A percentile compares a stretch with the other conserved stretches of the same genome.
Evolutionary conservation across 768 basidiomycete genomes (phyloP).

Genomic region (Pleurotus salmoneostramineus): DNA sequence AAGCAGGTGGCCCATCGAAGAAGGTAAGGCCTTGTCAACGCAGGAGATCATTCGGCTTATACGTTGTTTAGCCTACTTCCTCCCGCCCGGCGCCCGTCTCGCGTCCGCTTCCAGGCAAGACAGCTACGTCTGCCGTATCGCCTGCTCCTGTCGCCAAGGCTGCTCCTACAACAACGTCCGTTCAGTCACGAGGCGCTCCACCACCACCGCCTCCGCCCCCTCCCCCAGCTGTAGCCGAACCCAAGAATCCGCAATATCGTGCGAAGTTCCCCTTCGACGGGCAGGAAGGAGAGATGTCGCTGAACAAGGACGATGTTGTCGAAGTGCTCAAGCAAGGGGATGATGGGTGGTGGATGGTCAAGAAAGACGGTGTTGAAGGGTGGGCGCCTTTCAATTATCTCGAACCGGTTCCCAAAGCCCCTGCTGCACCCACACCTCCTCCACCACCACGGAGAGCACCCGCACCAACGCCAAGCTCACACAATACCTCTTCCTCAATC

Average conservation of each 20-base stretch:
- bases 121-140: conserved; percentile 34
- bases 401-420: conserved; percentile 69
- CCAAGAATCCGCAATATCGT: conserved; percentile 73
- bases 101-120: conserved; percentile 60
- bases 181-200: conserved; percentile 38
- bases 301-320: conserved; percentile 89
- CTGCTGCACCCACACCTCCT: conserved; percentile 60
- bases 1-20: conserved; percentile 69
- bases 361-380: conserved; percentile 76
- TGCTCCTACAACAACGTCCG: conserved; percentile 26
- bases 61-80: conserved; percentile 45
- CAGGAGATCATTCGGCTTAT: conserved; percentile 4
- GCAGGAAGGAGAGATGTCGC: conserved; percentile 86
- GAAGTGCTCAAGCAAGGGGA: conserved; percentile 91
- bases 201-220: conserved; percentile 51
- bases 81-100: conserved; percentile 57
- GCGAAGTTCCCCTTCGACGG: conserved; percentile 93
- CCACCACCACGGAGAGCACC: conserved; percentile 53
- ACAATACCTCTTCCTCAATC: conserved; percentile 27
- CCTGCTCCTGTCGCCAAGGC: conserved; percentile 28
- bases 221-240: conserved; percentile 53
- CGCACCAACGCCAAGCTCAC: conserved; percentile 30
- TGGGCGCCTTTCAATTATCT: conserved; percentile 97
- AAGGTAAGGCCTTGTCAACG: conserved; percentile 23
- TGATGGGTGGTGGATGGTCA: conserved; percentile 98